A percentile compares a stretch with the other conserved stretches of the same genome.
phyloP scores from a whole-genome alignment of 78 protist species.

The Dictyostelium discoideum region dicty_2.7 NC_007089.4:5878501-5879000 shows the following conservation, averaged over 20 bases:
- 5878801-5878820: slow-evolving; percentile 96
- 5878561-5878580: slow-evolving; percentile 93
- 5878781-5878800: slow-evolving; percentile 81
- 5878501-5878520: no score
- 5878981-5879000: slow-evolving; percentile 98
- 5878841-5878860: slow-evolving; percentile 98
- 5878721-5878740: slow-evolving; percentile 94
- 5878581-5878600: slow-evolving; percentile 99
- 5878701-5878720: slow-evolving; percentile 97
- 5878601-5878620: slow-evolving; percentile 98
- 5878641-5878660: slow-evolving; percentile 99
- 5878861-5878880: slow-evolving; percentile 99
- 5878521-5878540: no score
- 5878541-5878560: slow-evolving; percentile 55
- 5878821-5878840: slow-evolving; percentile 98
- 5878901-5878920: slow-evolving; percentile 99
- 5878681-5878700: slow-evolving; percentile 98
- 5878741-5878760: slow-evolving; percentile 99
- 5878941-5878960: slow-evolving; percentile 98
- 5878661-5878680: slow-evolving; percentile 99
- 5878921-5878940: slow-evolving; percentile 98
- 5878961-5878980: slow-evolving; percentile 99
- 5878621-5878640: slow-evolving; percentile 99
- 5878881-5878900: slow-evolving; percentile 99
- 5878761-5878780: slow-evolving; percentile 97